These are phyloP conservation scores for Taiozyma sp. DNA, from an alignment of 1,139 yeast genomes.

Conservation along the genomic window DNA sequence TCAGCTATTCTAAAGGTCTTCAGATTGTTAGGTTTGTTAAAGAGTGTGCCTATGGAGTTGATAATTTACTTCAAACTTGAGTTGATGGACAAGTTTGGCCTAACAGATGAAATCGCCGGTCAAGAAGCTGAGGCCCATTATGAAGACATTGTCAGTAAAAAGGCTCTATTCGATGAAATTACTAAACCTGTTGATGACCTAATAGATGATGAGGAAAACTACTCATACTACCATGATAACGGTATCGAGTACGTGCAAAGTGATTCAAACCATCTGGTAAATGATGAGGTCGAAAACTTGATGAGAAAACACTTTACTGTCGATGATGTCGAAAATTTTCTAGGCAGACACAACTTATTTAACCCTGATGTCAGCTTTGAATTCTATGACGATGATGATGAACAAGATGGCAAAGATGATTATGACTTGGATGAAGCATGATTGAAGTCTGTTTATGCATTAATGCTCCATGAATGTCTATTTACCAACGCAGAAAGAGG, in stretches of 20 bases:
- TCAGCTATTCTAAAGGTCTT: constrained; percentile 12
- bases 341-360: constrained; percentile 2
- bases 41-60: constrained; percentile 14
- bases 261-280: background rate
- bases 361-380: constrained; percentile 3
- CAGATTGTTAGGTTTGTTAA: constrained; percentile 9
- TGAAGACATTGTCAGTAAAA: background rate
- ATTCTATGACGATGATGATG: constrained; percentile 1
- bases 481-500: constrained; percentile 92
- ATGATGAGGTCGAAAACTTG: constrained; percentile 3
- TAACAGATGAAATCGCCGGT: constrained; percentile 1
- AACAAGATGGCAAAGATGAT: background rate
- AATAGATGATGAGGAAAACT: background rate
- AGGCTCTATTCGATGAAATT: background rate
- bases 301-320: constrained; percentile 1
- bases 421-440: background rate
- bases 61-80: constrained; percentile 13
- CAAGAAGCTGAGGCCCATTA: constrained; percentile 1
- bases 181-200: background rate
- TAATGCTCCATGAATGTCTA: constrained; percentile 25
- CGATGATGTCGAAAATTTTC: background rate
- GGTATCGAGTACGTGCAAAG: constrained; percentile 2
- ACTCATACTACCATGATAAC: constrained; percentile 1
- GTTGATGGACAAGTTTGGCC: constrained; percentile 11
- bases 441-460: background rate